Percentiles rank a stretch among this genome's conserved stretches.
phyloP scores from a whole-genome alignment of 257 asterid genomes.

The Perilla frutescens region DNA sequence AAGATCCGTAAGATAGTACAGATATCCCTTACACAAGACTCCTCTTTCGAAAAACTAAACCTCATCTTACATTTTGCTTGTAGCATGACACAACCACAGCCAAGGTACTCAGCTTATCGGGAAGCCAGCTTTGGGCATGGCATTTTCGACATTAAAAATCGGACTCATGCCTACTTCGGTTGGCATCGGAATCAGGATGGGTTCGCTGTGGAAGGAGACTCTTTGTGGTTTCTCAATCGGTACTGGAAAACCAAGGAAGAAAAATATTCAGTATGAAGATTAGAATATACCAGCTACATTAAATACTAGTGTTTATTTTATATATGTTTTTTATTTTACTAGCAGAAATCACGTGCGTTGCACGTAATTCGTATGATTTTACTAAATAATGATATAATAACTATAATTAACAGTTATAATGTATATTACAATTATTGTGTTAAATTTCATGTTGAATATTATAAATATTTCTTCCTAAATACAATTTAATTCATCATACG shows the following conservation, averaged over 20 bases:
- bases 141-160: constrained; percentile 65
- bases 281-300: not conserved
- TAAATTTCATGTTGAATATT: too few relatives aligned
- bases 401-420: too few relatives aligned
- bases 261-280: not conserved
- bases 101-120: constrained; percentile 73
- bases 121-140: constrained; percentile 96
- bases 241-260: constrained; percentile 62
- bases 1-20: constrained; percentile 21
- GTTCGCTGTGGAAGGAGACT: constrained; percentile 67
- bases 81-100: constrained; percentile 89
- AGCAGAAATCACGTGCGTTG: too few relatives aligned
- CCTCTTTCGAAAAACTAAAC: not conserved
- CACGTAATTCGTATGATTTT: too few relatives aligned
- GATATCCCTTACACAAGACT: not conserved
- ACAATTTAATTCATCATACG: too few relatives aligned
- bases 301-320: too few relatives aligned
- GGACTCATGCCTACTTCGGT: constrained; percentile 71
- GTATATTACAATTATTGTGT: too few relatives aligned
- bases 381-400: too few relatives aligned
- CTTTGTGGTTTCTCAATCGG: constrained; percentile 76
- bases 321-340: too few relatives aligned
- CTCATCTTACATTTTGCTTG: constrained; percentile 25
- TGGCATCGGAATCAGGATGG: constrained; percentile 95
- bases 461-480: too few relatives aligned